Percentiles rank a stretch among this genome's conserved stretches.
These are phyloP conservation scores for Ogataea degrootiae DNA, from an alignment of 805 yeast genomes.

Conservation along the genomic window DNA sequence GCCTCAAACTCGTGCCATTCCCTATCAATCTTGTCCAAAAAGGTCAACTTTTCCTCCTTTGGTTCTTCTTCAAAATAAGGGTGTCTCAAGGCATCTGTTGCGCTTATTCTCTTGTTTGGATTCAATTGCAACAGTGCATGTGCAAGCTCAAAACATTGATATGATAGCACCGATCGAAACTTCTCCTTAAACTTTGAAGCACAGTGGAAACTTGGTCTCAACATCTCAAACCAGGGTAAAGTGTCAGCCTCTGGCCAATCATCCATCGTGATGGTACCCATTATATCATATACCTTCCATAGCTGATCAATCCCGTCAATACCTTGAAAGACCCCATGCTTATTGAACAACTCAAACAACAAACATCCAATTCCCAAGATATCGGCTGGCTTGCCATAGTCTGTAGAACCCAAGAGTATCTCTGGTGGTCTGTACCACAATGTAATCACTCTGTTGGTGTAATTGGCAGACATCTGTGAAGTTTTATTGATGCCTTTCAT, in stretches of 20 bases:
- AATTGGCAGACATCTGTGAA: too few species aligned
- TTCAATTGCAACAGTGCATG: too few species aligned
- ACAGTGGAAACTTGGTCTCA: constrained; percentile 50
- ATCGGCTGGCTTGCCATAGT: constrained; percentile 86
- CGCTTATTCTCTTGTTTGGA: too few species aligned
- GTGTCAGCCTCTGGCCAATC: constrained; percentile 76
- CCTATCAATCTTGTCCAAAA: too few species aligned
- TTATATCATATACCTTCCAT: constrained; percentile 64
- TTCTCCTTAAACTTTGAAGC: constrained; percentile 36
- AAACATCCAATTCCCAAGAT: constrained; percentile 97
- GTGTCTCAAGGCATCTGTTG: too few species aligned
- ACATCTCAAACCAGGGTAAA: constrained; percentile 90
- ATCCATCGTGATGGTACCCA: constrained; percentile 79
- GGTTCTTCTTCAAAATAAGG: too few species aligned
- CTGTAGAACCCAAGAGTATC: constrained; percentile 81
- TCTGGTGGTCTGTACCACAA: constrained; percentile 98
- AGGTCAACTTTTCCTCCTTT: too few species aligned
- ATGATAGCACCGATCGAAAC: constrained; percentile 35
- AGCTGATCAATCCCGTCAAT: constrained; percentile 84
- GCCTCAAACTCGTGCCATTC: too few species aligned
- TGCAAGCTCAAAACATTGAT: too few species aligned
- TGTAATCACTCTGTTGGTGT: constrained; percentile 92
- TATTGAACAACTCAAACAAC: constrained; percentile 71
- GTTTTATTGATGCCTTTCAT: constrained; percentile 54
- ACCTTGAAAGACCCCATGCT: constrained; percentile 79